Conservation (phyloP, 1,284 basidiomycete species). For the Tilletia setariae region DNA sequence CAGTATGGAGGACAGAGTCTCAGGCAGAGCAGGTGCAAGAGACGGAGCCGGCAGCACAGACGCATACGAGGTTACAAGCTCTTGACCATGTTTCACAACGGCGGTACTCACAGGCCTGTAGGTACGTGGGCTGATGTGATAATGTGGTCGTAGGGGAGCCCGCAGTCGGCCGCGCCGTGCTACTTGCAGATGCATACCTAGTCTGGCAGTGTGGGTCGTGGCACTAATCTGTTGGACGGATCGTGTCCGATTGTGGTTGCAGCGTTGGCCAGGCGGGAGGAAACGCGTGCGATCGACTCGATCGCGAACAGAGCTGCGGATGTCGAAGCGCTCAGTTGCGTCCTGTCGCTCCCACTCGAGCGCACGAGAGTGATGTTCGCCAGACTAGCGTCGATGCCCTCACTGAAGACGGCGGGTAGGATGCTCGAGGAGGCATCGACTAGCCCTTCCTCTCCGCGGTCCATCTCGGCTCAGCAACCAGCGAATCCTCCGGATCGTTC, state of each 20-base stretch:
- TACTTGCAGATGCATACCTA: constrained; percentile 67
- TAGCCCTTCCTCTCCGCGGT: too few relatives aligned
- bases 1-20: neutral
- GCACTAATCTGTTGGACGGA: constrained; percentile 71
- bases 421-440: too few relatives aligned
- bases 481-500: too few relatives aligned
- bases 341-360: constrained; percentile 20
- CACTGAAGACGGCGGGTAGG: too few relatives aligned
- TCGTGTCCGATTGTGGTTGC: constrained; percentile 68
- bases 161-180: constrained; percentile 24
- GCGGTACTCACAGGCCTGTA: constrained; percentile 18
- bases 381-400: neutral
- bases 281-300: constrained; percentile 53
- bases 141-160: constrained; percentile 23
- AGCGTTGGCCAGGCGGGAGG: constrained; percentile 63
- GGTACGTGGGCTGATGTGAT: constrained; percentile 20
- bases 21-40: constrained; percentile 11
- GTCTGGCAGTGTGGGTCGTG: constrained; percentile 64
- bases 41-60: constrained; percentile 20
- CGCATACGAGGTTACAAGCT: constrained; percentile 27
- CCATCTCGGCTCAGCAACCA: too few relatives aligned
- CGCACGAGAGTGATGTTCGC: neutral
- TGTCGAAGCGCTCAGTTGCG: constrained; percentile 55
- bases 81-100: neutral
- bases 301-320: constrained; percentile 15